phyloP scores from a whole-genome alignment of 805 yeast genomes.

The Cyberlindnera amylophila region DNA sequence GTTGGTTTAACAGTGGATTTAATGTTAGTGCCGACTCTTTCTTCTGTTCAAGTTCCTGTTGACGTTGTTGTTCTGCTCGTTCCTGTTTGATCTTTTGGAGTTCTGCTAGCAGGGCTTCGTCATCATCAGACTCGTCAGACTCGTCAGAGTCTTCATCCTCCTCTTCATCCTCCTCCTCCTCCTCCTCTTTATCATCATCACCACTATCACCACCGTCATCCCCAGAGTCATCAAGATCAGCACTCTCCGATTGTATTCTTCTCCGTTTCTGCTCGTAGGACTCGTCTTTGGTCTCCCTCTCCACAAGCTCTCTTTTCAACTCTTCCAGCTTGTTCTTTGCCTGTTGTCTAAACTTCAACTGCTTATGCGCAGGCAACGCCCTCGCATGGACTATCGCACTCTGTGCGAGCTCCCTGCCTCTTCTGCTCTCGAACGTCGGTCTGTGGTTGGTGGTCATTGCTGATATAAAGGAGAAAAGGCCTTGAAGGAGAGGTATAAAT shows the following conservation, averaged over 20 bases:
- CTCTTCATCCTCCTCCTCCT: background rate
- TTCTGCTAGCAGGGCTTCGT: slow-evolving; percentile 41
- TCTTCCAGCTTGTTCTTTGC: slow-evolving; percentile 20
- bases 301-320: slow-evolving; percentile 17
- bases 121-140: slow-evolving; percentile 36
- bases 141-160: slow-evolving; percentile 12
- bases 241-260: slow-evolving; percentile 31
- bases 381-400: slow-evolving; percentile 52
- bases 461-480: too few species aligned
- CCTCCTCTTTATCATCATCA: slow-evolving; percentile 31
- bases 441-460: slow-evolving; percentile 66
- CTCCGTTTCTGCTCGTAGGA: slow-evolving; percentile 16
- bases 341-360: slow-evolving; percentile 42
- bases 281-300: slow-evolving; percentile 17
- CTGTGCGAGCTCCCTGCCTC: slow-evolving; percentile 39
- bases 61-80: slow-evolving; percentile 26
- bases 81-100: slow-evolving; percentile 37
- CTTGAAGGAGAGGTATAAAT: too few species aligned
- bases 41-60: slow-evolving; percentile 27
- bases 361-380: slow-evolving; percentile 50
- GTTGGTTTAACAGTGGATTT: slow-evolving; percentile 27
- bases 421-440: slow-evolving; percentile 66
- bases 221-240: slow-evolving; percentile 34
- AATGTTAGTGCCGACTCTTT: slow-evolving; percentile 23
- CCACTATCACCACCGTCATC: slow-evolving; percentile 33